Evolutionary conservation across 2,329 filamentous ascomycete genomes (phyloP).

Genomic region (Niveomyces coronatus): DNA sequence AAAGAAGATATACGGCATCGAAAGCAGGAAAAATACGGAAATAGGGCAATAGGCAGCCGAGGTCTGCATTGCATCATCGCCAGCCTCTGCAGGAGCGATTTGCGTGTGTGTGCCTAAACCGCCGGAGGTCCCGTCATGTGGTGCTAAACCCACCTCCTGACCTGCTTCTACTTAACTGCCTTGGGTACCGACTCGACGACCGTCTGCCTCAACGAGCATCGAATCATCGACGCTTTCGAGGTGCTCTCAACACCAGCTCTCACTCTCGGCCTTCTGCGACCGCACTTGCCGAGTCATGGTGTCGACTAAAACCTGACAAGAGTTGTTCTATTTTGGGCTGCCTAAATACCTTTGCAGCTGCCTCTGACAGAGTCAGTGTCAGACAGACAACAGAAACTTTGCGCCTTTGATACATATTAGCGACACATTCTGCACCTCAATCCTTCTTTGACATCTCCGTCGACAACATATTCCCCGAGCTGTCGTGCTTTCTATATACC

Average conservation of each 20-base stretch:
- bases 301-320: slow-evolving; percentile 15
- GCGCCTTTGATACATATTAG: slow-evolving; percentile 14
- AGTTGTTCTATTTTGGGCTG: slow-evolving; percentile 19
- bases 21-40: no score
- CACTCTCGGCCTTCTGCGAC: not conserved
- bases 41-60: no score
- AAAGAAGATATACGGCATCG: no score
- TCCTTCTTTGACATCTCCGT: slow-evolving; percentile 1
- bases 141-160: slow-evolving; percentile 5
- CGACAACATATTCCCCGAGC: slow-evolving; percentile 1
- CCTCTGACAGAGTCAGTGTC: not conserved
- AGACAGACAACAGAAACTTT: not conserved
- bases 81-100: slow-evolving; percentile 2
- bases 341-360: slow-evolving; percentile 1
- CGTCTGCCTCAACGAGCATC: no score
- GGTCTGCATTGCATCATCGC: no score
- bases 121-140: slow-evolving; percentile 8
- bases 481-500: slow-evolving; percentile 4
- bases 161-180: not conserved
- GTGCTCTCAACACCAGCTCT: not conserved
- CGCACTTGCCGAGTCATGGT: slow-evolving; percentile 19
- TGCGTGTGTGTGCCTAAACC: slow-evolving; percentile 4
- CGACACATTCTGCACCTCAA: not conserved
- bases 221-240: not conserved
- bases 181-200: no score